These are phyloP conservation scores for Xerocomellus amylosporus DNA, from an alignment of 768 basidiomycete genomes.

Conservation along the genomic window DNA sequence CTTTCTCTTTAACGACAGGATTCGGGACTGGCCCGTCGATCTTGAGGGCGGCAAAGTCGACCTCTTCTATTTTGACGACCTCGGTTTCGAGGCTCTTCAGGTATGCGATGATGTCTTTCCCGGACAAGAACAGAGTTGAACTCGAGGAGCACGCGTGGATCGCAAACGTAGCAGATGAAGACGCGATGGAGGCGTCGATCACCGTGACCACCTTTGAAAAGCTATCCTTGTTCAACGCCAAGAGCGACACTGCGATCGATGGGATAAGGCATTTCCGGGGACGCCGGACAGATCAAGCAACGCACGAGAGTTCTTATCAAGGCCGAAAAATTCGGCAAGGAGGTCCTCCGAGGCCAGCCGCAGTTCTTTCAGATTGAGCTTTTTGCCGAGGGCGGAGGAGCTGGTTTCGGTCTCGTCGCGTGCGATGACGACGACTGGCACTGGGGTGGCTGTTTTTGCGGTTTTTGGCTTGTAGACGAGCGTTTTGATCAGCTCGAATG, in stretches of 20 bases:
- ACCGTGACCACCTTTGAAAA: constrained; percentile 74
- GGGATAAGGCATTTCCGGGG: background rate
- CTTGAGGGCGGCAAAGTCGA: constrained; percentile 70
- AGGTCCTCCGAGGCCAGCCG: constrained; percentile 84
- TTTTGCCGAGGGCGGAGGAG: constrained; percentile 73
- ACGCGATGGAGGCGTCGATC: constrained; percentile 75
- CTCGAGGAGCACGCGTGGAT: constrained; percentile 71
- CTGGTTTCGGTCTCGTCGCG: constrained; percentile 82
- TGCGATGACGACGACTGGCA: constrained; percentile 86
- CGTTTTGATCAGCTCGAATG: constrained; percentile 78
- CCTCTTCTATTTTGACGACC: constrained; percentile 59
- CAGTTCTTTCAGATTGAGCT: constrained; percentile 81
- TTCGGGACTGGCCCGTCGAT: constrained; percentile 38
- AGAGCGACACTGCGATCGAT: constrained; percentile 64
- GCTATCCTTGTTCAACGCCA: constrained; percentile 61
- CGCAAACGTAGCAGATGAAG: constrained; percentile 62
- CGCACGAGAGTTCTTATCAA: constrained; percentile 85
- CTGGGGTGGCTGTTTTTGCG: constrained; percentile 79
- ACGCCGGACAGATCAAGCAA: constrained; percentile 13
- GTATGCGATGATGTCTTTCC: constrained; percentile 70
- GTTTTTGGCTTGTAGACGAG: constrained; percentile 97
- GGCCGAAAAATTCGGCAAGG: constrained; percentile 76
- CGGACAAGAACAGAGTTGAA: constrained; percentile 74
- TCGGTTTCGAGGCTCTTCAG: constrained; percentile 68
- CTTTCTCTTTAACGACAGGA: constrained; percentile 55